These are phyloP conservation scores for Coemansia sp. DNA, from an alignment of 192 early-diverging fungal genomes.

Conservation along the genomic window DNA sequence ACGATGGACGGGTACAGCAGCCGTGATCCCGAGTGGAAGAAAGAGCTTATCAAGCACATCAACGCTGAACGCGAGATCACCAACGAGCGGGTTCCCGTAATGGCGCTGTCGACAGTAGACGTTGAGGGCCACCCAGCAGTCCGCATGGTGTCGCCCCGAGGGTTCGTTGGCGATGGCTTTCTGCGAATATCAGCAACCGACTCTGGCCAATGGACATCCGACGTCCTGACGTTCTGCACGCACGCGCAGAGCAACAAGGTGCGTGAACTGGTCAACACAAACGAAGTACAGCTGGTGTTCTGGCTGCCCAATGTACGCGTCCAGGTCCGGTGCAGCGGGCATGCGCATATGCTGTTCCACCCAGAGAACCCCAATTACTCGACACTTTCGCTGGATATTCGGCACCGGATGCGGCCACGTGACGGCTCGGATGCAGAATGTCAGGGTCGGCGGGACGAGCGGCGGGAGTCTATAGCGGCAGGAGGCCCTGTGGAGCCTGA, in stretches of 20 bases:
- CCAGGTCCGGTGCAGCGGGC: conserved; percentile 45
- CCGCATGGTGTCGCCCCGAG: conserved; percentile 44
- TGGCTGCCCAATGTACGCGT: conserved; percentile 31
- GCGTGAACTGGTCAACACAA: conserved; percentile 32
- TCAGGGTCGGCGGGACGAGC: conserved; percentile 9
- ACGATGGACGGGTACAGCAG: conserved; percentile 14
- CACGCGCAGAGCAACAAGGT: conserved; percentile 52
- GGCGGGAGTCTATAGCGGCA: neutral
- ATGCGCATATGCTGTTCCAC: conserved; percentile 46
- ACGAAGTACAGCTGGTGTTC: conserved; percentile 40
- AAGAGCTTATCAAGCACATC: conserved; percentile 27
- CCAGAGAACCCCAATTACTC: conserved; percentile 48
- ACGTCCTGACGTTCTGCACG: conserved; percentile 48
- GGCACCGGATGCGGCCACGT: conserved; percentile 47
- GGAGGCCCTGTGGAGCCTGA: conserved; percentile 11
- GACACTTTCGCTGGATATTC: conserved; percentile 42
- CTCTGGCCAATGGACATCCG: conserved; percentile 44
- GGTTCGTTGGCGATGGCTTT: conserved; percentile 48
- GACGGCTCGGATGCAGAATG: conserved; percentile 10
- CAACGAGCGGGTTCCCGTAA: conserved; percentile 27
- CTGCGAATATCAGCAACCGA: conserved; percentile 30
- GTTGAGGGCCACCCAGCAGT: conserved; percentile 40
- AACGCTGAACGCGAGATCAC: conserved; percentile 27
- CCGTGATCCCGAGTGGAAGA: conserved; percentile 48
- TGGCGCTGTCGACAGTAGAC: conserved; percentile 44